Evolutionary conservation across 1,139 yeast species (phyloP).

Genomic region (Suhomyces terraborum): DNA sequence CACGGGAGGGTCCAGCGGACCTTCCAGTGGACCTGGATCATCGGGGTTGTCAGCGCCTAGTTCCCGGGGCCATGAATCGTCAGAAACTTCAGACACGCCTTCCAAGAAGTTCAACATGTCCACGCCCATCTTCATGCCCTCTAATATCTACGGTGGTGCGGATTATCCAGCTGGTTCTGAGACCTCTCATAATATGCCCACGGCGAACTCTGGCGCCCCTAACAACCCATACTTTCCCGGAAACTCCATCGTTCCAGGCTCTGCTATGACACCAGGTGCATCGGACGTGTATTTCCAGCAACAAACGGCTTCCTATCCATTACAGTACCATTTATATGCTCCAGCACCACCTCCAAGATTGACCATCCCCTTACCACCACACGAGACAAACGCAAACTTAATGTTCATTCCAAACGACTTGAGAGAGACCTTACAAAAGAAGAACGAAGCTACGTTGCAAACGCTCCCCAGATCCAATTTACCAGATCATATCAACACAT

Average conservation of each 20-base stretch:
- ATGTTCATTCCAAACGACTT: slow-evolving; percentile 74
- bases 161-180: slow-evolving; percentile 12
- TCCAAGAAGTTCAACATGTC: slow-evolving; percentile 32
- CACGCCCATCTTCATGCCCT: slow-evolving; percentile 35
- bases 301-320: slow-evolving; percentile 49
- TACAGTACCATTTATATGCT: slow-evolving; percentile 87
- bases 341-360: slow-evolving; percentile 83
- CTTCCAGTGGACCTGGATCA: slow-evolving; percentile 3
- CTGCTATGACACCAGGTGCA: slow-evolving; percentile 16
- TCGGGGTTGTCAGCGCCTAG: slow-evolving; percentile 1
- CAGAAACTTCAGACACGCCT: slow-evolving; percentile 9
- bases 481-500: slow-evolving; percentile 77
- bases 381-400: slow-evolving; percentile 68
- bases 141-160: slow-evolving; percentile 15
- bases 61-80: slow-evolving; percentile 4
- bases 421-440: slow-evolving; percentile 69
- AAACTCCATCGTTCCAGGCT: slow-evolving; percentile 10
- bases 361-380: slow-evolving; percentile 58
- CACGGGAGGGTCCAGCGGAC: slow-evolving; percentile 4
- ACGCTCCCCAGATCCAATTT: slow-evolving; percentile 59
- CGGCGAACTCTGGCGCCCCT: slow-evolving; percentile 9
- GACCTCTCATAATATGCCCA: slow-evolving; percentile 8
- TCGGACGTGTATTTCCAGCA: slow-evolving; percentile 25
- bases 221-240: slow-evolving; percentile 26
- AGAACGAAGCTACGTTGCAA: slow-evolving; percentile 81